Base-by-base conservation (phyloP, 2,329 filamentous ascomycete species). In the Colletotrichum graminicola region DNA sequence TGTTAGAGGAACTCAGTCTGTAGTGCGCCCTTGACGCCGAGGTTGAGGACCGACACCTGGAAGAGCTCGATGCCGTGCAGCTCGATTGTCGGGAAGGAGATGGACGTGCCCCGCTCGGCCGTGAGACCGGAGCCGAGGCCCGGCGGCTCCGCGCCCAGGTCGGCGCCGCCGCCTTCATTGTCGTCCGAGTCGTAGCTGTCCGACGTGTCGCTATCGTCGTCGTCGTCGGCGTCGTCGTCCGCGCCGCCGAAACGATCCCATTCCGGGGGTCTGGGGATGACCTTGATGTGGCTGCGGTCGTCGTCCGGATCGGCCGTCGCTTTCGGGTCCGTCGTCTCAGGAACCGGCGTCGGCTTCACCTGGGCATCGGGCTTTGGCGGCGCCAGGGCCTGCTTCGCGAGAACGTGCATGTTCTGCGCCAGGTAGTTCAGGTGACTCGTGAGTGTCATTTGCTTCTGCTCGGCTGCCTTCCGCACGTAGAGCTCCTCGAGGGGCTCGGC, bases 31-130 rank as follows among this genome's bases (percentile, higher is more conserved):
- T 94, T 95, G 73, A 94, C 85, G 3, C 88, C 92, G 73, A 96
- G 84, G 69, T 88, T 90, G 41, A 96, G 82, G 32, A 88, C 85
- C 0, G 87, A 84, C 1, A 95, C 81, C 75, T 95, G 90, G 11
- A 97, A 84, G 2, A 96, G 81, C 77, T 96, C 93, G 72, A 96
- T 91, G 47, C 91, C 89, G 77, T 94, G 88, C 2, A 97, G 87
- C 76, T 95, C 93, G 69, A 96, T 83, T 34, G 88, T 90, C 0
- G 94, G 94, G 75, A 96, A 94, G 0, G 91, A 94, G 10, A 97
- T 85, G 65, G 93, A 89, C n/a, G 93, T 92, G 32, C 93, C 93
- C 64, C 87, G 85, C 76, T 94, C 92, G 2, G 84, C 79, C 1
- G 83, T 83, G 34, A 82, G 81, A 4, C 81, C 78, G 8, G 80